Percentiles rank a stretch among this genome's conserved stretches.
These are phyloP conservation scores for Zalaria obscura DNA, from an alignment of 2,329 filamentous ascomycete genomes.

Conservation along the genomic window DNA sequence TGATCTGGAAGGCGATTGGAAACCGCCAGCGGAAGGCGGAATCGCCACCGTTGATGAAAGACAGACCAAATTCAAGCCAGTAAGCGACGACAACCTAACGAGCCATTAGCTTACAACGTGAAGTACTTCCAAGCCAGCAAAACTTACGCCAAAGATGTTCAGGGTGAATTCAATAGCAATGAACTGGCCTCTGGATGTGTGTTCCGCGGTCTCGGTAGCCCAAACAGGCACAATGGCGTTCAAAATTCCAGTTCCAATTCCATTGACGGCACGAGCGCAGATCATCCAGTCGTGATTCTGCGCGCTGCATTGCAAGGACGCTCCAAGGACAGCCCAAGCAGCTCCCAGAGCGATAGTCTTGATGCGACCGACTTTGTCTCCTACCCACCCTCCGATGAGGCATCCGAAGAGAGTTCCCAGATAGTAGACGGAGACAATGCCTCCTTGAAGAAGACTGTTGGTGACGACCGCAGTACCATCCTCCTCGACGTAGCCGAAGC, in stretches of 20 bases:
- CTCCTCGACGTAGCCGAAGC: constrained; percentile 40
- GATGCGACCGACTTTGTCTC: constrained; percentile 48
- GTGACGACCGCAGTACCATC: constrained; percentile 39
- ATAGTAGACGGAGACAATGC: constrained; percentile 46
- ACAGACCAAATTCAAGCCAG: constrained; percentile 37
- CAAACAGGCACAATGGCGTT: constrained; percentile 60
- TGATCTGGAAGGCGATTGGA: constrained; percentile 55
- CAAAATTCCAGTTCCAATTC: constrained; percentile 43
- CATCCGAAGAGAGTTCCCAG: constrained; percentile 50
- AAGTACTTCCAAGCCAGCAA: too few species aligned
- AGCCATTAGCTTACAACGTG: too few species aligned
- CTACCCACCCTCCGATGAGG: constrained; percentile 48
- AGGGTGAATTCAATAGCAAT: constrained; percentile 60
- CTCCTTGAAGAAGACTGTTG: constrained; percentile 46
- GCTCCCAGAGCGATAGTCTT: constrained; percentile 48
- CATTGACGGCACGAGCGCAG: constrained; percentile 22
- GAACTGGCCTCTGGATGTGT: constrained; percentile 53
- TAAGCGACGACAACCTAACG: constrained; percentile 29
- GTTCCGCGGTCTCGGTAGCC: constrained; percentile 55
- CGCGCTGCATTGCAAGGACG: constrained; percentile 49
- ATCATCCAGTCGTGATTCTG: constrained; percentile 59
- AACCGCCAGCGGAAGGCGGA: constrained; percentile 53
- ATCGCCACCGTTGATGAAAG: constrained; percentile 43
- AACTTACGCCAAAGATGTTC: constrained; percentile 52
- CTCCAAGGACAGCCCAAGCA: constrained; percentile 33